phyloP scores from a whole-genome alignment of 768 basidiomycete species.

The Boletellus ananiceps region DNA sequence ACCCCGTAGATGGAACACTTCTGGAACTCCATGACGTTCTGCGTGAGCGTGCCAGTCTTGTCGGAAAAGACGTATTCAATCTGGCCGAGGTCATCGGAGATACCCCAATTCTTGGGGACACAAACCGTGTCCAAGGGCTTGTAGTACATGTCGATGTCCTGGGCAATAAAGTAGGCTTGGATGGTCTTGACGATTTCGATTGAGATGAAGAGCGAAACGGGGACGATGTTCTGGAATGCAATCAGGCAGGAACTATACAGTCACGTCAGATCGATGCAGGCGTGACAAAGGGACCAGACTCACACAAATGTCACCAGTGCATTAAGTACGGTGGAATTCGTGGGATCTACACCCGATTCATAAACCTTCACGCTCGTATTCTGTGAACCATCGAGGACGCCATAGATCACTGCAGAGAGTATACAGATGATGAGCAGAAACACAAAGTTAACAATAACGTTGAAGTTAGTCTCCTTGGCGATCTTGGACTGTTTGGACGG shows the following conservation, averaged over 20 bases:
- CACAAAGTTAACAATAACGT: constrained; percentile 90
- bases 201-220: constrained; percentile 93
- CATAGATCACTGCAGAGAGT: constrained; percentile 70
- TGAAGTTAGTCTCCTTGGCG: constrained; percentile 97
- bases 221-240: constrained; percentile 96
- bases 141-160: constrained; percentile 97
- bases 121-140: constrained; percentile 80
- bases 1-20: constrained; percentile 86
- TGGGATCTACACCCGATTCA: constrained; percentile 62
- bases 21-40: constrained; percentile 99
- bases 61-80: constrained; percentile 95
- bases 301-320: constrained; percentile 89
- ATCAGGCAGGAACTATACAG: constrained; percentile 77
- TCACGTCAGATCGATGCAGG: constrained; percentile 3
- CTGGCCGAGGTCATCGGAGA: constrained; percentile 97
- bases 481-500: constrained; percentile 98
- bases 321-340: constrained; percentile 59
- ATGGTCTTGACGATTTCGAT: constrained; percentile 98
- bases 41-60: constrained; percentile 96
- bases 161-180: constrained; percentile 94
- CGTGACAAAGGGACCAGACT: constrained; percentile 29
- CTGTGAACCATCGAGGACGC: constrained; percentile 55
- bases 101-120: constrained; percentile 97
- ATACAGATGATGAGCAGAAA: constrained; percentile 75
- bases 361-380: constrained; percentile 70